Percentiles rank a stretch among this genome's conserved stretches.
Conservation (phyloP, 768 basidiomycete genomes). For the Baorangia bicolor region DNA sequence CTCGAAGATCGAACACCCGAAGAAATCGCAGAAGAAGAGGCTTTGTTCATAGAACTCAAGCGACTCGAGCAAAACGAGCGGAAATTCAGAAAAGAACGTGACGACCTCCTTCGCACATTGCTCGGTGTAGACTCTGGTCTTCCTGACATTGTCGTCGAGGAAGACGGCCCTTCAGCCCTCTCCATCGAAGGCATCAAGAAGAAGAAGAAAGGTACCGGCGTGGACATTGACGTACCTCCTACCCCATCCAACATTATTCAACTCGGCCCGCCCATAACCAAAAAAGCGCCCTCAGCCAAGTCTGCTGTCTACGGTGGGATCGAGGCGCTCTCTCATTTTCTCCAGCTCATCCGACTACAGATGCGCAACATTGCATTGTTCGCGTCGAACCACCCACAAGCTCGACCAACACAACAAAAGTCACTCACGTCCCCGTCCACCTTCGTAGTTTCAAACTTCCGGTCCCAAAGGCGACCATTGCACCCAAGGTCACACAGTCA, state of each 20-base stretch:
- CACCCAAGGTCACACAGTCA: slow-evolving; percentile 73
- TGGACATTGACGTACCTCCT: slow-evolving; percentile 35
- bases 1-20: slow-evolving; percentile 87
- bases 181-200: slow-evolving; percentile 51
- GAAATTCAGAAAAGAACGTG: slow-evolving; percentile 82
- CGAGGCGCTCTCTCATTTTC: not conserved
- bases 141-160: slow-evolving; percentile 61
- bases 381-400: slow-evolving; percentile 58
- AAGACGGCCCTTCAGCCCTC: slow-evolving; percentile 55
- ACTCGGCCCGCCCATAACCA: slow-evolving; percentile 37
- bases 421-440: slow-evolving; percentile 74
- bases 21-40: slow-evolving; percentile 94
- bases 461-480: slow-evolving; percentile 67
- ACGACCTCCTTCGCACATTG: slow-evolving; percentile 80
- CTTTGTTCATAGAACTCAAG: slow-evolving; percentile 89
- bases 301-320: slow-evolving; percentile 57
- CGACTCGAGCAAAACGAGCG: slow-evolving; percentile 93
- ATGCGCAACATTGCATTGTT: slow-evolving; percentile 69
- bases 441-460: slow-evolving; percentile 88
- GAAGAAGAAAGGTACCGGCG: slow-evolving; percentile 42
- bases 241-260: slow-evolving; percentile 38
- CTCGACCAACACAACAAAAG: slow-evolving; percentile 51
- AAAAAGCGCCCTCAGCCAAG: slow-evolving; percentile 46
- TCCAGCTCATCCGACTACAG: slow-evolving; percentile 38
- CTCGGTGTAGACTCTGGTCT: slow-evolving; percentile 88